Evolutionary conservation across 164 flowering plant genomes (phyloP), one percentile per base, ranked within the genome.

Genomic region (Annona squamosa): DNA sequence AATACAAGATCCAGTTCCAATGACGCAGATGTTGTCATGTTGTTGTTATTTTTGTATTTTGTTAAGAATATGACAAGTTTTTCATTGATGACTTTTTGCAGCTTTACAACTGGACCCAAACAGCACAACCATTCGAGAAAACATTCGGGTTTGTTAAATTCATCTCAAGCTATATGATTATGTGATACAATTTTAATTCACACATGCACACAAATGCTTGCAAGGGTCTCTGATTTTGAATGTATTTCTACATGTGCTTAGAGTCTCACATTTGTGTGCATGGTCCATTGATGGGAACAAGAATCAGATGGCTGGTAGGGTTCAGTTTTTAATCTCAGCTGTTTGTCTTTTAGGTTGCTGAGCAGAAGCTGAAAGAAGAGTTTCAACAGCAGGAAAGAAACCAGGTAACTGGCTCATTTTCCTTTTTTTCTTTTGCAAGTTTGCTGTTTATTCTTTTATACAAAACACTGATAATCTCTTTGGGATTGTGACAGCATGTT

Each of bases 61-160:
- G 37, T 26, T 52, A 52, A 52, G 59, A 52, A 52, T 52, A 16
- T 9, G 13, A 10, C 59, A 52, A 52, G 13, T 16, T 52, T 52
- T 7, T 48, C 17, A 41, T 37, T 42, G n/a, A 66, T 43, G 48
- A 69, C 13, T 65, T 68, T 77, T 42, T 84, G 85, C 91, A 93
- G 98, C 97, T 48, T 79, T 91, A 77, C 88, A 77, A 46, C 80
- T 93, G 86, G 98, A 93, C 81, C 98, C 98, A 65, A 81, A 83
- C 69, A 93, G 86, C 71, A 86, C 81, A 37, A 77, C 90, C 59
- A 86, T 93, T 71, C 88, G 77, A 76, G 97, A 91, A 78, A 93
- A 91, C 79, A 85, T 91, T 56, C 85, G 81, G 93, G 97, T 93
- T 59, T 65, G 80, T 79, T 67, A 48, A 48, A 16, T 46, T 52